Evolutionary conservation across 2,329 filamentous ascomycete genomes (phyloP).

Genomic region (Blumeria hordei): DNA sequence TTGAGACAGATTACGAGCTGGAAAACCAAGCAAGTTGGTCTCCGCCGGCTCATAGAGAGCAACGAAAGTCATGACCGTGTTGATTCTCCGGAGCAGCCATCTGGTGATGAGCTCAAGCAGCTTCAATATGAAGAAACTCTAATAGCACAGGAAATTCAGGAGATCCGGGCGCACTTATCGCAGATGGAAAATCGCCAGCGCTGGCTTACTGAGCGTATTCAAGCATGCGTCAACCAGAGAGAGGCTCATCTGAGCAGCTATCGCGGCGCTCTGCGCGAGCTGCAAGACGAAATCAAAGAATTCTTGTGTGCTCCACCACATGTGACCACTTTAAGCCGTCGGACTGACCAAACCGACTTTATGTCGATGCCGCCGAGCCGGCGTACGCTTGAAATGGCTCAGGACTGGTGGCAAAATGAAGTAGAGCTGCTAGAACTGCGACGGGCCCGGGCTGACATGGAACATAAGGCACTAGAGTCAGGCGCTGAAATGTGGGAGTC

Average conservation of each 20-base stretch:
- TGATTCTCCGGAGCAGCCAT: conserved; percentile 28
- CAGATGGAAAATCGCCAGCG: conserved; percentile 34
- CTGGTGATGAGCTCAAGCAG: conserved; percentile 28
- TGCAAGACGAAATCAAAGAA: conserved; percentile 34
- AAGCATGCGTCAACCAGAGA: conserved; percentile 36
- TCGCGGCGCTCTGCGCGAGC: conserved; percentile 36
- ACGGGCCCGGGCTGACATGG: conserved; percentile 30
- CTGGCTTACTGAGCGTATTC: conserved; percentile 33
- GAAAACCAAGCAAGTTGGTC: conserved; percentile 19
- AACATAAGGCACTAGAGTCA: conserved; percentile 40
- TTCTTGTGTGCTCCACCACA: conserved; percentile 33
- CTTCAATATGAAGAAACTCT: conserved; percentile 29
- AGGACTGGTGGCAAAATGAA: conserved; percentile 45
- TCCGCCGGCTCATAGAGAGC: conserved; percentile 25
- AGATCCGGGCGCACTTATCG: conserved; percentile 38
- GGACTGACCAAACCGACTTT: conserved; percentile 21
- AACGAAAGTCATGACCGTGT: conserved; percentile 18
- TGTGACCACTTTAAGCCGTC: conserved; percentile 5
- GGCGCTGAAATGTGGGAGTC: conserved; percentile 43
- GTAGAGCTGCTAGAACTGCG: conserved; percentile 28
- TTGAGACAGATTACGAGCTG: conserved; percentile 31
- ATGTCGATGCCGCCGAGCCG: conserved; percentile 35
- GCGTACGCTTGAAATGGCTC: conserved; percentile 45
- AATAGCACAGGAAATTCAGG: conserved; percentile 37
- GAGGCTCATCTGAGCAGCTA: conserved; percentile 54